These are phyloP conservation scores for Salix caprea DNA, from an alignment of 345 rosid genomes.

Conservation along the genomic window DNA sequence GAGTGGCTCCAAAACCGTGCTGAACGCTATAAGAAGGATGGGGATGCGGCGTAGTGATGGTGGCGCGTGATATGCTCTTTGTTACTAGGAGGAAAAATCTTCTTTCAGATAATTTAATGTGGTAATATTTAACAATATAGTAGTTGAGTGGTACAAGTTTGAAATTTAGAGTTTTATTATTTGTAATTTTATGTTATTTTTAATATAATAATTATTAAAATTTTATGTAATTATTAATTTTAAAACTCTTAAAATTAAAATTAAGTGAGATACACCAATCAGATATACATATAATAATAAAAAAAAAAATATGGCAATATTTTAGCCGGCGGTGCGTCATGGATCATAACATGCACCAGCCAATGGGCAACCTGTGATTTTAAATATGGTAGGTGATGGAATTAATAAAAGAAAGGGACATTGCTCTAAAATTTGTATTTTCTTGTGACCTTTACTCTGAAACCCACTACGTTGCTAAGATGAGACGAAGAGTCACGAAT, in stretches of 20 bases:
- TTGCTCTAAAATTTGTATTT: background rate
- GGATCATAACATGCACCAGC: background rate
- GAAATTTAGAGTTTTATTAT: too few relatives aligned
- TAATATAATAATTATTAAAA: too few relatives aligned
- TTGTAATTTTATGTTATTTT: too few relatives aligned
- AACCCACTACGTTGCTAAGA: conserved; percentile 38
- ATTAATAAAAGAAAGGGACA: background rate
- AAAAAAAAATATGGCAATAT: background rate
- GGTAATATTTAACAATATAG: background rate
- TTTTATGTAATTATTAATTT: too few relatives aligned
- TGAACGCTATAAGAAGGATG: background rate
- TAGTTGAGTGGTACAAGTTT: too few relatives aligned
- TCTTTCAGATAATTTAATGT: background rate
- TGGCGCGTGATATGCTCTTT: background rate
- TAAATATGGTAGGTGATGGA: background rate
- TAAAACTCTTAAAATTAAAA: too few relatives aligned
- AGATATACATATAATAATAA: too few relatives aligned
- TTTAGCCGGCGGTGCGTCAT: background rate
- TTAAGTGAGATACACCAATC: too few relatives aligned
- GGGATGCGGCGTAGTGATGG: background rate
- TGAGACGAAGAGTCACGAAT: conserved; percentile 60
- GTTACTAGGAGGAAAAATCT: background rate
- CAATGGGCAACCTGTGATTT: background rate
- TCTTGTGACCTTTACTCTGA: too few relatives aligned
- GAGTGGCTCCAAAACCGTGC: conserved; percentile 67